Conservation (phyloP, 306 rosid species). For the Urtica urens region DNA sequence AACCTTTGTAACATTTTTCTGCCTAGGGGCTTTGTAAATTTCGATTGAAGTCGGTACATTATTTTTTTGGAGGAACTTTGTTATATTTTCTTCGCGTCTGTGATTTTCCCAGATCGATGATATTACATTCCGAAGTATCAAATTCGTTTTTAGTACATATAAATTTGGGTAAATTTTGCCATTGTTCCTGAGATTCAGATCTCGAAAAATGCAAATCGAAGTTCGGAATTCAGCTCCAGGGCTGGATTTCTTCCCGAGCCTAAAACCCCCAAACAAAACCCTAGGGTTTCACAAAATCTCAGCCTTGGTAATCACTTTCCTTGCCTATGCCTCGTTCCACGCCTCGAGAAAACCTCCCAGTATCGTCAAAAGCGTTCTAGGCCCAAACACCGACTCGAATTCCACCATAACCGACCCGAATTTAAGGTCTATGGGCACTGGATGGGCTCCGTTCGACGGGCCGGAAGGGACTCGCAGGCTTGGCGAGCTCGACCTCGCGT, state of each 20-base stretch:
- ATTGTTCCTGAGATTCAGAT: neutral
- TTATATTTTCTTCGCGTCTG: too few species aligned
- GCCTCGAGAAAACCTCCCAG: conserved; percentile 89
- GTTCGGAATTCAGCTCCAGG: conserved; percentile 42
- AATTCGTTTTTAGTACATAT: neutral
- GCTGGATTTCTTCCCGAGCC: conserved; percentile 39
- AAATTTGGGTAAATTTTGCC: neutral
- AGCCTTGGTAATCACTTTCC: conserved; percentile 49
- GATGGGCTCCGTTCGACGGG: conserved; percentile 82
- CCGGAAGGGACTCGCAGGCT: conserved; percentile 56
- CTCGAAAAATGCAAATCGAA: conserved; percentile 36
- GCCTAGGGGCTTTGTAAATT: too few species aligned
- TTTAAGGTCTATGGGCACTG: conserved; percentile 30
- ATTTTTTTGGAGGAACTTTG: too few species aligned
- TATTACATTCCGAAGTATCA: too few species aligned
- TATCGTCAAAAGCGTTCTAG: conserved; percentile 85
- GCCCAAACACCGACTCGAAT: conserved; percentile 43
- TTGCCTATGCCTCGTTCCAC: conserved; percentile 79
- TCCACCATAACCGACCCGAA: conserved; percentile 26
- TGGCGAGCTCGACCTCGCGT: conserved; percentile 80
- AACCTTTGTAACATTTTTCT: too few species aligned
- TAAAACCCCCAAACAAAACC: conserved; percentile 70
- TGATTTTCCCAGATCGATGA: too few species aligned
- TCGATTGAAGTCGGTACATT: too few species aligned
- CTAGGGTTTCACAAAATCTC: conserved; percentile 49